These are phyloP conservation scores for Hemileia vastatrix DNA, from an alignment of 1,284 basidiomycete species.

Conservation along the genomic window DNA sequence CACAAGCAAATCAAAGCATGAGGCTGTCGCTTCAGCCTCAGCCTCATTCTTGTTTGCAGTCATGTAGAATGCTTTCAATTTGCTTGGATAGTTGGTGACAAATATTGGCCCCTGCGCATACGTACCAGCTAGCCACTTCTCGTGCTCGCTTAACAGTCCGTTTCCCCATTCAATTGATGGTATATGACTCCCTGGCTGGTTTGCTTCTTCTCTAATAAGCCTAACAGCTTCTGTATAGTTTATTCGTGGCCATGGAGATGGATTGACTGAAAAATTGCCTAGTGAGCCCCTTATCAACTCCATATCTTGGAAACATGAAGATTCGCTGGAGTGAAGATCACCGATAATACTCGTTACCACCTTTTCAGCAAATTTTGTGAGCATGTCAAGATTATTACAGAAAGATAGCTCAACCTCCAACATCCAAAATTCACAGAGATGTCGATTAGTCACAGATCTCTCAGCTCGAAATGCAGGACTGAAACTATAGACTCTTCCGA, in stretches of 20 bases:
- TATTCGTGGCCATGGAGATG: slow-evolving; percentile 58
- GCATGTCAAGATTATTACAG: slow-evolving; percentile 47
- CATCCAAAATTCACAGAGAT: slow-evolving; percentile 98
- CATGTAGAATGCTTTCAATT: slow-evolving; percentile 95
- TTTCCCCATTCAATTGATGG: slow-evolving; percentile 58
- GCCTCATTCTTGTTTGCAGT: slow-evolving; percentile 43
- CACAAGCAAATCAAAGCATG: slow-evolving; percentile 88
- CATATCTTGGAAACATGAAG: background rate
- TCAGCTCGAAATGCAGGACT: slow-evolving; percentile 91
- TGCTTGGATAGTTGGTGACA: slow-evolving; percentile 75
- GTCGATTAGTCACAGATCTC: slow-evolving; percentile 72
- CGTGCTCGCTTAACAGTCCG: slow-evolving; percentile 75
- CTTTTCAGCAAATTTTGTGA: slow-evolving; percentile 65
- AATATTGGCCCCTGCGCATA: slow-evolving; percentile 61
- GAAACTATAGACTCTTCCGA: slow-evolving; percentile 78
- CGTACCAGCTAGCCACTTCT: slow-evolving; percentile 72
- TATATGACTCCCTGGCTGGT: slow-evolving; percentile 38
- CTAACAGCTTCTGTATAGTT: slow-evolving; percentile 68
- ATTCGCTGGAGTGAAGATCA: slow-evolving; percentile 1
- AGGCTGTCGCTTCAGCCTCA: slow-evolving; percentile 48
- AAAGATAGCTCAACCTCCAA: slow-evolving; percentile 84
- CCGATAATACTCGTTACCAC: slow-evolving; percentile 49
- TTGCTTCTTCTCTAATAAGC: slow-evolving; percentile 49
- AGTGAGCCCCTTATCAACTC: background rate
- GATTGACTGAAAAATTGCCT: background rate